Percentiles rank a stretch among this genome's conserved stretches.
Conservation (phyloP, 1,284 basidiomycete species). For the Sporisorium scitamineum region DNA sequence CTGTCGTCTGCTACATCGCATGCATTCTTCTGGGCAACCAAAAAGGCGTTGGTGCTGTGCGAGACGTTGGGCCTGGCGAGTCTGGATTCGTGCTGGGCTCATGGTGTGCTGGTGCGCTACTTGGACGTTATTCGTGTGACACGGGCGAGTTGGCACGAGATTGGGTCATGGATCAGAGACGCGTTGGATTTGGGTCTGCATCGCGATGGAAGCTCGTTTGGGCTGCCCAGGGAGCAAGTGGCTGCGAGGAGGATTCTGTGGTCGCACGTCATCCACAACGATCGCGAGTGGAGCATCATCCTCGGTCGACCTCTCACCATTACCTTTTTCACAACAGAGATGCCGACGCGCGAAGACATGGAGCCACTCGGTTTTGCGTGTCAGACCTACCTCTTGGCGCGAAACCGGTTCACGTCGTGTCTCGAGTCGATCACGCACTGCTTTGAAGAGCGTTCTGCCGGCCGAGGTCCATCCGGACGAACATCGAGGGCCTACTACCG, state of each 20-base stretch:
- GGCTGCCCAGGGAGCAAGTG: slow-evolving; percentile 49
- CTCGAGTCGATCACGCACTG: slow-evolving; percentile 50
- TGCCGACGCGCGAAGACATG: slow-evolving; percentile 48
- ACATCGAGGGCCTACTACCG: slow-evolving; percentile 45
- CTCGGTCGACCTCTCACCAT: slow-evolving; percentile 49
- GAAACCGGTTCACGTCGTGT: slow-evolving; percentile 45
- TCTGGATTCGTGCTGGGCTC: slow-evolving; percentile 52
- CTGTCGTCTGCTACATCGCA: slow-evolving; percentile 44
- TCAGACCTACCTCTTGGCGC: slow-evolving; percentile 42
- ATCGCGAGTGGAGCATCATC: slow-evolving; percentile 53
- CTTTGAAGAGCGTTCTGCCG: slow-evolving; percentile 45
- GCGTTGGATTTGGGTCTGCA: slow-evolving; percentile 49
- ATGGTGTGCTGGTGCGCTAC: slow-evolving; percentile 46
- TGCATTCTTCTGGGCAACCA: slow-evolving; percentile 52
- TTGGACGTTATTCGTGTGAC: slow-evolving; percentile 51
- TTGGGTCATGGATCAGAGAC: slow-evolving; percentile 49
- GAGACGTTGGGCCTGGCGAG: slow-evolving; percentile 49
- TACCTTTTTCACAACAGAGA: slow-evolving; percentile 46
- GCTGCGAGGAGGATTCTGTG: slow-evolving; percentile 42
- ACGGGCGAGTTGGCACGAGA: slow-evolving; percentile 51
- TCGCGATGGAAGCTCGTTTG: slow-evolving; percentile 46
- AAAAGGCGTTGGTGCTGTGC: slow-evolving; percentile 50
- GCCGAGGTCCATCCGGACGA: slow-evolving; percentile 28
- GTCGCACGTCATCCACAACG: slow-evolving; percentile 55
- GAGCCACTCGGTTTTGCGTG: slow-evolving; percentile 50